Percentiles rank a stretch among this genome's conserved stretches.
Conservation (phyloP, 2,329 filamentous ascomycete species). For the Tolypocladium tundrense region DNA sequence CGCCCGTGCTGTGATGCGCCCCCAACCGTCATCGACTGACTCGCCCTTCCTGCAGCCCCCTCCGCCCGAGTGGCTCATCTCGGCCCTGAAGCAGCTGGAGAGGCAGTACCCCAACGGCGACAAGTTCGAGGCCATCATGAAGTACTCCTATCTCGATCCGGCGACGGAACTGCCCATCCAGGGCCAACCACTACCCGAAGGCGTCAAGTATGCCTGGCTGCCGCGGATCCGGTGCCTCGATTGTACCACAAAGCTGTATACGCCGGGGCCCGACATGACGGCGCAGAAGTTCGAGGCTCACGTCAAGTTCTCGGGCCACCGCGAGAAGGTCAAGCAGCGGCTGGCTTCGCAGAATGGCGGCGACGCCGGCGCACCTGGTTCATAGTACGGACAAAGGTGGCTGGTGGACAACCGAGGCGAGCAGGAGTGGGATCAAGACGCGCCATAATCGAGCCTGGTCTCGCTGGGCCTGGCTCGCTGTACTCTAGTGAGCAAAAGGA, state of each 20-base stretch:
- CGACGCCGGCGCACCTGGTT: slow-evolving; percentile 3
- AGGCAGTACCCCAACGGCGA: slow-evolving; percentile 65
- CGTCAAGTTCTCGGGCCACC: slow-evolving; percentile 73
- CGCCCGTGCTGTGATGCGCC: neutral
- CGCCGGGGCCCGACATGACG: slow-evolving; percentile 73
- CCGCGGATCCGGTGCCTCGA: slow-evolving; percentile 87
- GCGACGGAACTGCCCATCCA: slow-evolving; percentile 56
- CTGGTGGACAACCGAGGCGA: neutral
- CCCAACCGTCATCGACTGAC: slow-evolving; percentile 6
- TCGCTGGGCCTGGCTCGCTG: neutral
- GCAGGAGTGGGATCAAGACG: neutral
- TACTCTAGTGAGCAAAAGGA: neutral
- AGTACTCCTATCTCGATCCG: slow-evolving; percentile 70
- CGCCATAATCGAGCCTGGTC: neutral
- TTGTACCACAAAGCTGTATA: slow-evolving; percentile 90
- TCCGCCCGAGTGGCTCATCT: slow-evolving; percentile 74
- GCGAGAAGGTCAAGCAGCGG: slow-evolving; percentile 48
- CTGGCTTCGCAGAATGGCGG: slow-evolving; percentile 14
- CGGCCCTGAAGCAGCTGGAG: slow-evolving; percentile 60
- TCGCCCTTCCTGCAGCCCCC: slow-evolving; percentile 50
- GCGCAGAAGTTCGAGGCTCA: slow-evolving; percentile 91
- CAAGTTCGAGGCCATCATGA: slow-evolving; percentile 84
- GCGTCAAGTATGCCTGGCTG: slow-evolving; percentile 70
- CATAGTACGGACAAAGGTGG: neutral
- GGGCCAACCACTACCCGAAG: slow-evolving; percentile 44